A percentile compares a stretch with the other conserved stretches of the same genome.
Evolutionary conservation across 106 monocot genomes (phyloP).

Genomic region (Dioscorea dumetorum): DNA sequence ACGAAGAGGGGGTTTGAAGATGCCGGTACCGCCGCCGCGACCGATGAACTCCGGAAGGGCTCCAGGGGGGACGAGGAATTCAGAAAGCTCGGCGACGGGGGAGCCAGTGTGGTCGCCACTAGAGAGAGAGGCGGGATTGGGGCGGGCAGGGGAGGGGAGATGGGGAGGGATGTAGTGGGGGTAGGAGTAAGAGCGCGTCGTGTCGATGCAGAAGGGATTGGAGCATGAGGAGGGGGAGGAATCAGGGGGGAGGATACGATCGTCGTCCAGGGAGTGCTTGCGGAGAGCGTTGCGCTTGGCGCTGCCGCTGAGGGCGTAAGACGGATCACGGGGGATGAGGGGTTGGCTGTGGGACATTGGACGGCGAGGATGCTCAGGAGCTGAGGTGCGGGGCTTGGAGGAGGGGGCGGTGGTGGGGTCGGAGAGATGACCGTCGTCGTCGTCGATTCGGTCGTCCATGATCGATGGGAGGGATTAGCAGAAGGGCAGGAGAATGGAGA

Average conservation of each 20-base stretch:
- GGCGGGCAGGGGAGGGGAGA: not conserved
- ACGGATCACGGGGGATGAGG: not conserved
- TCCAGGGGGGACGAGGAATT: slow-evolving; percentile 1
- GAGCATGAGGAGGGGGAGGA: slow-evolving; percentile 5
- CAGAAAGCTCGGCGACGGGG: not conserved
- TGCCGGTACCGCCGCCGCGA: slow-evolving; percentile 24
- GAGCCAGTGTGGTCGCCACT: not conserved
- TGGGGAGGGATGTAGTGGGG: not conserved
- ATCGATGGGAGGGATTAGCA: not conserved
- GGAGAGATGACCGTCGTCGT: not conserved
- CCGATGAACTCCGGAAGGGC: slow-evolving; percentile 34
- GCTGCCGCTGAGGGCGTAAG: not conserved
- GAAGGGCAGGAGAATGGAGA: not conserved
- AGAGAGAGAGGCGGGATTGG: slow-evolving; percentile 6
- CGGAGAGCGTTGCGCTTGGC: slow-evolving; percentile 1
- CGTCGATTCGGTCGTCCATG: not conserved
- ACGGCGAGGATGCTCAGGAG: not conserved
- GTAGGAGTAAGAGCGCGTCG: not conserved
- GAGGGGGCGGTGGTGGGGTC: not conserved
- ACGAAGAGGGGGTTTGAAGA: slow-evolving; percentile 25
- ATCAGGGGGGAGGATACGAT: not conserved
- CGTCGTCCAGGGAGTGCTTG: slow-evolving; percentile 15
- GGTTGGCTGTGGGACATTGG: slow-evolving; percentile 20
- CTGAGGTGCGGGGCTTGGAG: not conserved
- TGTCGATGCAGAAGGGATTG: not conserved